Evolutionary conservation across 257 asterid species (phyloP).

Genomic region (Capsicum chinense): DNA sequence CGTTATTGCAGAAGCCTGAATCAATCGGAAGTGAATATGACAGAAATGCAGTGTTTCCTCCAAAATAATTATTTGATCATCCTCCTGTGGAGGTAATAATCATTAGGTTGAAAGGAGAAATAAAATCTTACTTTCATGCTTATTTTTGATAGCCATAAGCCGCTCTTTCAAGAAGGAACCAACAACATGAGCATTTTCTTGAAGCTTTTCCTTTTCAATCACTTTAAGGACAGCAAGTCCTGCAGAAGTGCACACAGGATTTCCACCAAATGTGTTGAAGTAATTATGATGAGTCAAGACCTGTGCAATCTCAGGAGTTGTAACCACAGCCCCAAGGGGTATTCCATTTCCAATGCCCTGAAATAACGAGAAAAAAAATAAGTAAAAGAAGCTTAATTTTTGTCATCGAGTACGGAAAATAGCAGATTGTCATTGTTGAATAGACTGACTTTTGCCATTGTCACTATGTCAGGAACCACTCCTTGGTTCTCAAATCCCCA

Average conservation of each 20-base stretch:
- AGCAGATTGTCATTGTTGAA: neutral
- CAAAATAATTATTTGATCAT: neutral
- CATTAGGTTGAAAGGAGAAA: conserved; percentile 43
- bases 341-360: conserved; percentile 98
- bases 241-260: conserved; percentile 89
- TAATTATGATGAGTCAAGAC: conserved; percentile 65
- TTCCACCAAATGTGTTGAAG: conserved; percentile 95
- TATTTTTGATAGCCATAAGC: conserved; percentile 62
- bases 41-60: neutral
- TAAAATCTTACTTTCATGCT: conserved; percentile 63
- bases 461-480: conserved; percentile 91
- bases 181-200: conserved; percentile 67
- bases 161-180: conserved; percentile 82
- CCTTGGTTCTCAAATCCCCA: conserved; percentile 98
- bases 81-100: neutral
- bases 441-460: conserved; percentile 85
- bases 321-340: conserved; percentile 93
- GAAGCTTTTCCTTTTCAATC: conserved; percentile 84
- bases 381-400: neutral
- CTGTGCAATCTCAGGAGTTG: conserved; percentile 83
- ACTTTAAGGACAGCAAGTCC: conserved; percentile 90
- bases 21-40: neutral
- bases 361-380: neutral
- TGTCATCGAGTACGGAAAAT: neutral
- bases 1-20: neutral